These are phyloP conservation scores for Cladobotryum protrusum DNA, from an alignment of 2,329 filamentous ascomycete species.

Conservation along the genomic window DNA sequence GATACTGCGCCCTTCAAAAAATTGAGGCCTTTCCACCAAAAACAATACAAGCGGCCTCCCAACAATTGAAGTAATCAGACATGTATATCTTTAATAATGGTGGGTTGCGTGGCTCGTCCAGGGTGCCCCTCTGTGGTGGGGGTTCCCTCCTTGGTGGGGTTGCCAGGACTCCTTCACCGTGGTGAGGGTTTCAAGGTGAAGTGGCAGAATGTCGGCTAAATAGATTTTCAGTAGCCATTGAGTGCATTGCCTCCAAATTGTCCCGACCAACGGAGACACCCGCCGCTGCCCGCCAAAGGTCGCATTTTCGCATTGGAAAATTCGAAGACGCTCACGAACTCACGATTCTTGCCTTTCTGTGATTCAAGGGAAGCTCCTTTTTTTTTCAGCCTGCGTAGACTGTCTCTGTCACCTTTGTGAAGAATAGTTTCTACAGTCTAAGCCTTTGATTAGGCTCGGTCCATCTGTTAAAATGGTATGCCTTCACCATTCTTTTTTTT, in stretches of 20 bases:
- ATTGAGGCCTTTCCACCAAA: too few relatives aligned
- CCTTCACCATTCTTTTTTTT: background rate
- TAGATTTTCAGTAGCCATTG: too few relatives aligned
- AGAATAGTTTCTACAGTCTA: background rate
- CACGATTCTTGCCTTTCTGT: background rate
- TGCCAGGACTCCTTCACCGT: background rate
- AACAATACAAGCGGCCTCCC: too few relatives aligned
- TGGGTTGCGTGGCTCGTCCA: slow-evolving; percentile 2
- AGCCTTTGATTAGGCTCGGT: too few relatives aligned
- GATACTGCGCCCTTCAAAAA: too few relatives aligned
- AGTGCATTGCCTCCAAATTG: slow-evolving; percentile 7
- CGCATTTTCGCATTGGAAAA: slow-evolving; percentile 20
- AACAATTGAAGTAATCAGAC: too few relatives aligned
- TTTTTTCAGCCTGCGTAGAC: background rate
- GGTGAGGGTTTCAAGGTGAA: slow-evolving; percentile 12
- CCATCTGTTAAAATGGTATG: slow-evolving; percentile 24
- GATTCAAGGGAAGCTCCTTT: slow-evolving; percentile 3
- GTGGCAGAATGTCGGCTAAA: slow-evolving; percentile 23
- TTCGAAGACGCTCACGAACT: background rate
- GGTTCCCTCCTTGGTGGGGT: too few relatives aligned
- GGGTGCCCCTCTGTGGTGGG: too few relatives aligned
- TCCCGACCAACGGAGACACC: slow-evolving; percentile 24
- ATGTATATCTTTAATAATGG: background rate
- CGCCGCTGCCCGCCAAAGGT: slow-evolving; percentile 3
- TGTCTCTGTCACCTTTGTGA: background rate